Evolutionary conservation across 2,329 filamentous ascomycete genomes (phyloP).

Genomic region (Phaeosphaeriaceae sp.): DNA sequence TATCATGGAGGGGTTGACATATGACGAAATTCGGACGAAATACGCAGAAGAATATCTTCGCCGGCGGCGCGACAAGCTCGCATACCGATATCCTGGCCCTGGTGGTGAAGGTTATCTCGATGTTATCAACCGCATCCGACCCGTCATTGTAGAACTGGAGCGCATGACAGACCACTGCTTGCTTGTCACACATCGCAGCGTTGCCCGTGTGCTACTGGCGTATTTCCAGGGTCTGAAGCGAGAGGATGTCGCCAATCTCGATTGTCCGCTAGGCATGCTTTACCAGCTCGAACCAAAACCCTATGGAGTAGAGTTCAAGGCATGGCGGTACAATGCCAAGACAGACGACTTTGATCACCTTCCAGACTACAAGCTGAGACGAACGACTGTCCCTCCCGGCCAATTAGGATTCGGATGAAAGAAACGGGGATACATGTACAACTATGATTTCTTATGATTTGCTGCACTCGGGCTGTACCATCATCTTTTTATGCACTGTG

Average conservation of each 20-base stretch:
- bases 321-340: conserved; percentile 85
- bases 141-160: conserved; percentile 96
- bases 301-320: conserved; percentile 96
- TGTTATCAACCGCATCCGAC: conserved; percentile 91
- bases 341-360: conserved; percentile 83
- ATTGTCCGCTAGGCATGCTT: conserved; percentile 90
- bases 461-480: neutral
- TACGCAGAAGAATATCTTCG: conserved; percentile 82
- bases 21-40: conserved; percentile 82
- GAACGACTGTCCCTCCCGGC: conserved; percentile 38
- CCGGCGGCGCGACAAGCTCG: conserved; percentile 84
- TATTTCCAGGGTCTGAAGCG: conserved; percentile 95
- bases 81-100: conserved; percentile 94
- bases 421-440: neutral
- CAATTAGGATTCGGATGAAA: conserved; percentile 18
- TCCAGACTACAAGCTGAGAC: conserved; percentile 79
- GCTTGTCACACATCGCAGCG: conserved; percentile 89
- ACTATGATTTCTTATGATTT: neutral
- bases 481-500: neutral
- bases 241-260: conserved; percentile 91
- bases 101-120: conserved; percentile 97
- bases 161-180: conserved; percentile 95
- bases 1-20: conserved; percentile 92
- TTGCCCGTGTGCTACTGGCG: conserved; percentile 89
- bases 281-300: conserved; percentile 97